Percentiles rank a stretch among this genome's conserved stretches.
phyloP scores from a whole-genome alignment of 225 moss, liverwort and hornwort genomes.

The Sphagnum contortum region DNA sequence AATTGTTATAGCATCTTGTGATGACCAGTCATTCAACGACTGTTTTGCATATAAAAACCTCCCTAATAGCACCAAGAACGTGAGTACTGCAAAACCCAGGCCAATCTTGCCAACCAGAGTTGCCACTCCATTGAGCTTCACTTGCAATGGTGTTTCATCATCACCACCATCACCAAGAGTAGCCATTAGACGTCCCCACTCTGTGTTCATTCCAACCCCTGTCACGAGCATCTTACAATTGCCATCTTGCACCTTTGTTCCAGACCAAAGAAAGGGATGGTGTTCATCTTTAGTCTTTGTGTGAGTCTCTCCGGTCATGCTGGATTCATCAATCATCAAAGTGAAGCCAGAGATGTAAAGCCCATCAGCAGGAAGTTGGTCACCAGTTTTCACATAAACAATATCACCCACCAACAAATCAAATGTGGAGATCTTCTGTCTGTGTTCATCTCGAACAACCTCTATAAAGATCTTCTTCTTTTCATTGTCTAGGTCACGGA shows the following conservation, averaged over 20 bases:
- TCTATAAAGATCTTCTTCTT: constrained; percentile 14
- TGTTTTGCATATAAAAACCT: constrained; percentile 9
- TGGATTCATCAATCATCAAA: constrained; percentile 12
- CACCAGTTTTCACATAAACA: constrained; percentile 11
- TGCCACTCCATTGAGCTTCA: constrained; percentile 18
- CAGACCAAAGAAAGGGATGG: constrained; percentile 12
- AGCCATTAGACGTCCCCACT: constrained; percentile 17
- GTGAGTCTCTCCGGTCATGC: constrained; percentile 14
- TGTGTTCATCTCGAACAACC: constrained; percentile 4
- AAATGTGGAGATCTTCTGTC: constrained; percentile 9
- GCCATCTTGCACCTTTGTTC: constrained; percentile 17
- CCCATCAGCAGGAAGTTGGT: constrained; percentile 15
- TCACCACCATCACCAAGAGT: constrained; percentile 1
- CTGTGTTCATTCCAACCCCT: constrained; percentile 17
- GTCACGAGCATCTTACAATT: constrained; percentile 13
- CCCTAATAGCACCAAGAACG: constrained; percentile 8
- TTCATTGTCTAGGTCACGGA: constrained; percentile 15
- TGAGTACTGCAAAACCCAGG: constrained; percentile 8
- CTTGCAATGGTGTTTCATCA: constrained; percentile 17
- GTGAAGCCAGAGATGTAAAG: constrained; percentile 3
- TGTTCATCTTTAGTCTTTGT: constrained; percentile 1
- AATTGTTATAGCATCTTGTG: constrained; percentile 1
- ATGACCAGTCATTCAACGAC: not conserved
- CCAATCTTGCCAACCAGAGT: constrained; percentile 16
- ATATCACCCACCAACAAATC: constrained; percentile 14